A percentile compares a stretch with the other conserved stretches of the same genome.
phyloP scores from a whole-genome alignment of 345 rosid genomes.

The Hibiscus trionum region DNA sequence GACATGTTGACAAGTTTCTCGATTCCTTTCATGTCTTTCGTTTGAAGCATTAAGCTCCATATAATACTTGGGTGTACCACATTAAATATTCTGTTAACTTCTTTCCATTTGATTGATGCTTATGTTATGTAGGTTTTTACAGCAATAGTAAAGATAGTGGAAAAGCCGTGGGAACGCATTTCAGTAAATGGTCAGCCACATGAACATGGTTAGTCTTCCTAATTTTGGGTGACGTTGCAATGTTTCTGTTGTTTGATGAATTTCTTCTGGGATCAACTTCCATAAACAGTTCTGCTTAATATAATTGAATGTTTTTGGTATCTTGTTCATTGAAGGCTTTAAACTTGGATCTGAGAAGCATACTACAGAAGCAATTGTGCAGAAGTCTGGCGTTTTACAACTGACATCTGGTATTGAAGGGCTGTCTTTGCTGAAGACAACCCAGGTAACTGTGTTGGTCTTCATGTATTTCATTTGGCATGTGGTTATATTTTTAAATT shows the following conservation, averaged over 20 bases:
- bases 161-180: conserved; percentile 95
- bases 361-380: conserved; percentile 53
- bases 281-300: not conserved
- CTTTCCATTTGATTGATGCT: not conserved
- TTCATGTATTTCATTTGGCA: not conserved
- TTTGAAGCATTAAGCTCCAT: not conserved
- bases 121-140: conserved; percentile 47
- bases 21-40: not conserved
- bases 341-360: conserved; percentile 96
- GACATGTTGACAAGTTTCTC: not conserved
- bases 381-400: conserved; percentile 54
- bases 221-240: not conserved
- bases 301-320: not conserved
- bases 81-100: not conserved
- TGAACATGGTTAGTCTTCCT: conserved; percentile 51
- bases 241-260: not conserved
- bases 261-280: not conserved
- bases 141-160: conserved; percentile 62
- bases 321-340: conserved; percentile 50
- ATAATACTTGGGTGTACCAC: not conserved
- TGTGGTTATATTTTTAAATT: conserved; percentile 7
- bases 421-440: conserved; percentile 77
- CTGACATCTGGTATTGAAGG: conserved; percentile 71
- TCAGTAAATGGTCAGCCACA: conserved; percentile 57
- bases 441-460: conserved; percentile 45